Evolutionary conservation across 129 eudicot species (phyloP), one percentile per base, ranked within the genome.

Genomic region (Arctium lappa): DNA sequence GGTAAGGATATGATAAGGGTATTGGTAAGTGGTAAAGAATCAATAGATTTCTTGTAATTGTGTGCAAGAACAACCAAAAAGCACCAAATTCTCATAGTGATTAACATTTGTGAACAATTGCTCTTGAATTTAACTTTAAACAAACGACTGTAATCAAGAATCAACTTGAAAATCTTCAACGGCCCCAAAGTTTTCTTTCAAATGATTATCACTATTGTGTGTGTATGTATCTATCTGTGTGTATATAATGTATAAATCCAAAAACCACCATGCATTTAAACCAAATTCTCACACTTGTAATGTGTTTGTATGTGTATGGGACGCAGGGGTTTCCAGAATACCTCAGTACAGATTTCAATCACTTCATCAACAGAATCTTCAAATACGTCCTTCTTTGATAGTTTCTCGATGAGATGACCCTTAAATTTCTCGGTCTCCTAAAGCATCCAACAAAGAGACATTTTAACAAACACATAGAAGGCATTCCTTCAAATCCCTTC

Each of bases 351-450:
- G 69, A 91, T 80, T 31, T 85, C 92, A 46, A 91, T 91, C 31
- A 93, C 94, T 70, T 86, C 92, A 78, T 89, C 92, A 29, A 93
- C 77, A 4, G 91, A 86, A 75, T 93, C 98, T 73, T 90, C 98
- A 76, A 77, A 93, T 13, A 89, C 68, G 4, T 93, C 96, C 53
- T 91, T 93, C 86, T 91, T 93, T 5, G 98, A 85, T 66, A 91
- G 80, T 73, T 89, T 91, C 53, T 85, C 85, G 12, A 69, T 42
- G 8, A 93, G 85, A 88, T 91, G 89, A 68, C 16, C 75, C 83
- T 79, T 88, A 69, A 93, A 93, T 65, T 91, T 93, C 66, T 91
- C 92, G 34, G 92, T 91, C 80, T 93, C 98, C 98, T 93, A 78
- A 37, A 83, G 27, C 62, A 38, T 63, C 62, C n/a, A 37, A 69